These are phyloP conservation scores for Trebouxiophyceae sp. DNA, from an alignment of 163 green algal genomes.

Conservation along the genomic window DNA sequence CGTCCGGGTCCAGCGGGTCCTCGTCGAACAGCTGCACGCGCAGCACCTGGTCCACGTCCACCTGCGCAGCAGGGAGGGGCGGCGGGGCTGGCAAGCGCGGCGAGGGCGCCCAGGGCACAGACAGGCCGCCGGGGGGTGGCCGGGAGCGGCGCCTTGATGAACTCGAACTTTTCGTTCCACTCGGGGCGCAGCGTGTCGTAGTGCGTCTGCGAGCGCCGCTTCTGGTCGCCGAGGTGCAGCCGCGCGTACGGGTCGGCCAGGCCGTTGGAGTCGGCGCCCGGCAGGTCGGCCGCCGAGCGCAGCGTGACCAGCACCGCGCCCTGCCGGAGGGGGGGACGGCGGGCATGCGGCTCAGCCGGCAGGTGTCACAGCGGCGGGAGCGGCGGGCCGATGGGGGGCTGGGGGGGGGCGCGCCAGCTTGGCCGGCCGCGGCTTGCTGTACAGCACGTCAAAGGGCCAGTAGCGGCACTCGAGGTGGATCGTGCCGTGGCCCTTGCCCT, in stretches of 20 bases:
- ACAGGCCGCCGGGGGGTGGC: too few relatives aligned
- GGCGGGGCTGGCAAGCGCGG: not conserved
- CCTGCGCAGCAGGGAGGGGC: conserved; percentile 16
- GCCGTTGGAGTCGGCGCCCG: conserved; percentile 18
- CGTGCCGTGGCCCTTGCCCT: conserved; percentile 43
- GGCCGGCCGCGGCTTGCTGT: conserved; percentile 14
- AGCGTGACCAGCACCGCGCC: conserved; percentile 21
- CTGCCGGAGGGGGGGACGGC: too few relatives aligned
- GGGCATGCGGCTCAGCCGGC: too few relatives aligned
- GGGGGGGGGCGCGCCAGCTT: conserved; percentile 20
- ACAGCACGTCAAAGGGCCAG: conserved; percentile 40
- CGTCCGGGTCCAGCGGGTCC: conserved; percentile 23
- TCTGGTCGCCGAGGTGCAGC: conserved; percentile 25
- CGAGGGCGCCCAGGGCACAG: not conserved
- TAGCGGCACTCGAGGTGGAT: conserved; percentile 37
- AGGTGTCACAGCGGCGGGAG: too few relatives aligned
- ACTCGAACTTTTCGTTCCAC: conserved; percentile 47
- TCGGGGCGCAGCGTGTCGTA: conserved; percentile 12
- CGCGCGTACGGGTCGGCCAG: conserved; percentile 36
- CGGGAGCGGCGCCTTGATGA: conserved; percentile 19
- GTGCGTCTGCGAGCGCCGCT: conserved; percentile 15
- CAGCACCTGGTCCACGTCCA: conserved; percentile 23
- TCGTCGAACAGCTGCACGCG: conserved; percentile 32
- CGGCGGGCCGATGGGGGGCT: too few relatives aligned
- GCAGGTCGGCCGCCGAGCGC: conserved; percentile 19